Evolutionary conservation across 495 filamentous ascomycete species (phyloP), one percentile per base, ranked within the genome.

Genomic region (Xylaria curta): DNA sequence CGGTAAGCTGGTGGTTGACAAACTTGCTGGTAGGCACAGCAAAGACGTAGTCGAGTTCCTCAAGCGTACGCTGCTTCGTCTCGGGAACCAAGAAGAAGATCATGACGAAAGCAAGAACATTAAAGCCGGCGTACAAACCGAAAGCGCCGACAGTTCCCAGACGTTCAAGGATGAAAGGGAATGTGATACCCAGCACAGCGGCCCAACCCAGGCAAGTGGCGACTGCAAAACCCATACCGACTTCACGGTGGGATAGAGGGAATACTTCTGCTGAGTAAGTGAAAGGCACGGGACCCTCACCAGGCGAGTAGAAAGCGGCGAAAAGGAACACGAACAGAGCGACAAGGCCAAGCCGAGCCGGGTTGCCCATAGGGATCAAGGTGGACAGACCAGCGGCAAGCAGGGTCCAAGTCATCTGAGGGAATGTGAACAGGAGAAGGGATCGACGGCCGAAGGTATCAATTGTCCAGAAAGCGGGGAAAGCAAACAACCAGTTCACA

Each of bases 21-120:
- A 93, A 91, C 46, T 84, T 84, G 54, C 85, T 75, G 31, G 87
- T 91, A 0, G 91, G 91, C 15, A 94, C 91, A 9, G 89, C 91
- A 72, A 94, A 97, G 67, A 97, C 89, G 76, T 94, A 93, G 81
- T 97, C 93, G 47, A 97, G 84, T 78, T 97, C 93, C 80, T 97
- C 93, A 13, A 91, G 82, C 4, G 88, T 89, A 19, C 86, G 85
- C 81, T 90, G 87, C 82, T 91, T 92, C 9, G 90, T 92, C 82
- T 92, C 90, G 9, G 87, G 88, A 36, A 94, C 80, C 71, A 85
- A 87, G 17, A 92, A 83, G 80, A 92, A 92, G 75, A 93, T 92
- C 83, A 93, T 81, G 58, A 89, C 58, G 42, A 92, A 79, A 1
- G 90, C 90, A 0, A 90, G 77, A 0, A 91, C 51, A 73, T 92